Evolutionary conservation across 2,329 filamentous ascomycete genomes (phyloP).

Genomic region (Neofusicoccum sp.): DNA sequence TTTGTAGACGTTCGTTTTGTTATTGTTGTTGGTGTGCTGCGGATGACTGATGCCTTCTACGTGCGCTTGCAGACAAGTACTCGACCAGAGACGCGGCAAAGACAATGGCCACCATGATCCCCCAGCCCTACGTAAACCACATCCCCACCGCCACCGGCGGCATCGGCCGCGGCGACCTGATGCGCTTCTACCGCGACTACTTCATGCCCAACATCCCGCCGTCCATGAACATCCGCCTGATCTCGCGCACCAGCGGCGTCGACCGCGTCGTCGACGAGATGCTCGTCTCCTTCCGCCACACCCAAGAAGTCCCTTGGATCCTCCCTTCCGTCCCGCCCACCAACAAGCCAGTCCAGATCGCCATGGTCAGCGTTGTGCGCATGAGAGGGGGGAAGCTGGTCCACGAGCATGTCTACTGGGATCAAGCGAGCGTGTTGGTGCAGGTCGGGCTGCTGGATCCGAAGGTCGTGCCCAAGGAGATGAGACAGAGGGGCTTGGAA

Average conservation of each 20-base stretch:
- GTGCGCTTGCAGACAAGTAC: conserved; percentile 18
- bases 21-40: neutral
- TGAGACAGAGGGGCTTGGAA: conserved; percentile 40
- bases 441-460: conserved; percentile 57
- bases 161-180: conserved; percentile 42
- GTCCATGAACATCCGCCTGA: conserved; percentile 52
- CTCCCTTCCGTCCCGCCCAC: conserved; percentile 57
- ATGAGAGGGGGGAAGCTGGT: conserved; percentile 53
- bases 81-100: conserved; percentile 25
- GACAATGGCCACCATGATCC: conserved; percentile 31
- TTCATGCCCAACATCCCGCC: conserved; percentile 56
- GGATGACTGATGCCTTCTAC: neutral
- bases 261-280: conserved; percentile 61
- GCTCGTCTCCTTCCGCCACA: conserved; percentile 56
- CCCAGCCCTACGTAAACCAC: conserved; percentile 34
- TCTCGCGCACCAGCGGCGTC: conserved; percentile 56
- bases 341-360: conserved; percentile 54
- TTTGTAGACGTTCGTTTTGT: neutral
- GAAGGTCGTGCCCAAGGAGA: conserved; percentile 47
- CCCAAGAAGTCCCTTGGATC: conserved; percentile 57
- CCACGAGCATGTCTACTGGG: conserved; percentile 60
- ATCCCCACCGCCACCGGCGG: conserved; percentile 46
- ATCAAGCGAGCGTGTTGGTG: conserved; percentile 57
- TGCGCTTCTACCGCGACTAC: conserved; percentile 55
- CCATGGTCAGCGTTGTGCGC: conserved; percentile 56